Base-by-base conservation (phyloP, 805 yeast genomes). In the Candida piceae region DNA sequence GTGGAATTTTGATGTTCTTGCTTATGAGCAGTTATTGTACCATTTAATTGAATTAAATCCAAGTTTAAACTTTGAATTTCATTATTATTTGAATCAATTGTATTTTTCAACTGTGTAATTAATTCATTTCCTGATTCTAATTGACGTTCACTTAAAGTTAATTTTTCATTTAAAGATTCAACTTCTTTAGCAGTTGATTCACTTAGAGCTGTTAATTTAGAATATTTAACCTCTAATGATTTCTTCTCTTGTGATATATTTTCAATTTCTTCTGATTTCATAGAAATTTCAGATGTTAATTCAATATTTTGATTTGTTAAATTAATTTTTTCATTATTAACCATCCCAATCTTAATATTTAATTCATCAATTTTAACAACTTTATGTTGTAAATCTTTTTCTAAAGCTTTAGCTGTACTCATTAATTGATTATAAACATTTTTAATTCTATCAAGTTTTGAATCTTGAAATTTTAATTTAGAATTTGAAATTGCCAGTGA, bases 251-350 rank as follows among this genome's bases (percentile, higher is more conserved):
- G 25, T 8, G 17, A 15, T 22, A 46, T 19, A 15, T 43, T 38
- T 20, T 44, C 44, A 17, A 54, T 39, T 19, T 59, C 40, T 29
- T 49, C 48, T 1, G 46, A 37, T 15, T 57, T 58, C 34, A 47
- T 40, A 21, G 49, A 55, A 15, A 46, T 38, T 2, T 35, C 19
- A 3, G 45, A 31, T 15, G 34, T 20, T 29, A 47, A 31, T 45
- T 45, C 45, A 45, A 57, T 24, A 36, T 53, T 42, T 43, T 53
- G 33, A 56, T 41, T 15, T 40, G 36, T 19, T 9, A 50, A 33
- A 7, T 34, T 19, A 11, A 32, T 23, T 20, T 42, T 45, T 46
- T 56, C 40, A 38, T 53, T 53, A 16, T 53, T 55, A 38, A 60
- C 38, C 9, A 45, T 26, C 29, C 50, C 54, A 8, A 53, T 35